Conservation (phyloP, 1,139 yeast genomes). For the Debaryomyces psychrophilus region DNA sequence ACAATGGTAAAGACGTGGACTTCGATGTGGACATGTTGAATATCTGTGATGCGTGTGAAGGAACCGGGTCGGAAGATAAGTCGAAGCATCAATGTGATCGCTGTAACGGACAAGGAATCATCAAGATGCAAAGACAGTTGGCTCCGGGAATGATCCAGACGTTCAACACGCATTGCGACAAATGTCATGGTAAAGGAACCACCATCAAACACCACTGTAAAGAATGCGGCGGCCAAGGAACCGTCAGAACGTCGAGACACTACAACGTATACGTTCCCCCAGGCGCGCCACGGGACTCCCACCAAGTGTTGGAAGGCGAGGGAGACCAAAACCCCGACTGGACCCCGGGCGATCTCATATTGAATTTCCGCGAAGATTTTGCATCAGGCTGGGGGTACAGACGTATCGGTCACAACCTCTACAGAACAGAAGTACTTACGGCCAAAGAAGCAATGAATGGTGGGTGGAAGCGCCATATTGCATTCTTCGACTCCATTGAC, state of each 20-base stretch:
- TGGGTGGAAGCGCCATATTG: constrained; percentile 72
- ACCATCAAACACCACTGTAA: constrained; percentile 65
- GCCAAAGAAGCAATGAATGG: constrained; percentile 75
- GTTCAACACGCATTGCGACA: constrained; percentile 75
- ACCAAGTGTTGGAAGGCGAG: constrained; percentile 68
- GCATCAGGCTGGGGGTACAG: constrained; percentile 77
- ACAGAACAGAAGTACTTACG: constrained; percentile 78
- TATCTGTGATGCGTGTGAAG: constrained; percentile 75
- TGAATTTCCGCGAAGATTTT: constrained; percentile 59
- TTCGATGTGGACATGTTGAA: constrained; percentile 73
- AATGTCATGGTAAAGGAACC: constrained; percentile 79
- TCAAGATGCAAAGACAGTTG: constrained; percentile 69
- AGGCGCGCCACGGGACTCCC: constrained; percentile 67
- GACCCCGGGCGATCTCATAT: constrained; percentile 76
- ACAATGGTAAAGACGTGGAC: constrained; percentile 63
- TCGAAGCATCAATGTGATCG: constrained; percentile 60
- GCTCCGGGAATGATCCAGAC: constrained; percentile 93
- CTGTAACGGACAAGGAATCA: constrained; percentile 78
- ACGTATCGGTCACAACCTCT: constrained; percentile 71
- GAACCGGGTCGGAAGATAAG: constrained; percentile 85
- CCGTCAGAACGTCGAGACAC: constrained; percentile 55
- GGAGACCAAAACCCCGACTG: constrained; percentile 84
- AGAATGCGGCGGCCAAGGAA: constrained; percentile 72
- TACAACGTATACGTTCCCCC: constrained; percentile 67
- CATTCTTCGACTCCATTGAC: constrained; percentile 64